Evolutionary conservation across 2,329 filamentous ascomycete genomes (phyloP).

Genomic region (Trichothecium sympodiale): DNA sequence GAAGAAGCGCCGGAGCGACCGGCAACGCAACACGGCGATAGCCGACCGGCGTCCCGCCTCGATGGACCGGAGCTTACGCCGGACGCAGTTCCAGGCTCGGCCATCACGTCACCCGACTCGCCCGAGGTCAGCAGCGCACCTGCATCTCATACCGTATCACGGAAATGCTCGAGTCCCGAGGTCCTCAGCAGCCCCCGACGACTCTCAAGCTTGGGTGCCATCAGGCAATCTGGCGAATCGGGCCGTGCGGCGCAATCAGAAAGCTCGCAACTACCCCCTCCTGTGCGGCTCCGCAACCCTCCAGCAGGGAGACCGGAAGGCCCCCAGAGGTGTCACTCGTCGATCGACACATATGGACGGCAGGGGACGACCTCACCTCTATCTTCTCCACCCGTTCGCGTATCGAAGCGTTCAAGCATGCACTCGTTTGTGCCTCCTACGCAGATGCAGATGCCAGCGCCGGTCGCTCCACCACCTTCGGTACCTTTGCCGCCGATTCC

Average conservation of each 20-base stretch:
- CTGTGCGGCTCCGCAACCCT: slow-evolving; percentile 11
- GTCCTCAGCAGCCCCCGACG: slow-evolving; percentile 14
- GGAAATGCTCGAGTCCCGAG: background rate
- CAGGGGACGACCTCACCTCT: slow-evolving; percentile 10
- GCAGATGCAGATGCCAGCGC: slow-evolving; percentile 6
- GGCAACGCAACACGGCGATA: slow-evolving; percentile 12
- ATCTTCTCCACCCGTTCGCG: background rate
- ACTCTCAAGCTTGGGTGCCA: slow-evolving; percentile 18
- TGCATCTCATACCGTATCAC: background rate
- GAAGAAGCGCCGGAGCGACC: slow-evolving; percentile 16
- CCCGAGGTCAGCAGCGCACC: background rate
- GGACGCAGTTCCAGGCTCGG: background rate
- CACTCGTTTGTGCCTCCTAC: slow-evolving; percentile 9
- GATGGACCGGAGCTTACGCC: background rate
- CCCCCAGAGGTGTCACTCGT: slow-evolving; percentile 17
- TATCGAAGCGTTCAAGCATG: slow-evolving; percentile 10
- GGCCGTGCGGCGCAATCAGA: background rate
- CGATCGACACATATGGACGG: slow-evolving; percentile 18
- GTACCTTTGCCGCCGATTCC: slow-evolving; percentile 20
- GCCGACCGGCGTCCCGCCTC: slow-evolving; percentile 1
- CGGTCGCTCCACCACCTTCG: slow-evolving; percentile 16
- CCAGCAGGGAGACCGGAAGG: slow-evolving; percentile 9
- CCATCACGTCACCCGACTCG: background rate
- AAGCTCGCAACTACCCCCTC: slow-evolving; percentile 6
- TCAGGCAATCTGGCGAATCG: slow-evolving; percentile 14